Base-by-base conservation (phyloP, 169 alveolate genomes). In the Plasmodium gallinaceum region DNA sequence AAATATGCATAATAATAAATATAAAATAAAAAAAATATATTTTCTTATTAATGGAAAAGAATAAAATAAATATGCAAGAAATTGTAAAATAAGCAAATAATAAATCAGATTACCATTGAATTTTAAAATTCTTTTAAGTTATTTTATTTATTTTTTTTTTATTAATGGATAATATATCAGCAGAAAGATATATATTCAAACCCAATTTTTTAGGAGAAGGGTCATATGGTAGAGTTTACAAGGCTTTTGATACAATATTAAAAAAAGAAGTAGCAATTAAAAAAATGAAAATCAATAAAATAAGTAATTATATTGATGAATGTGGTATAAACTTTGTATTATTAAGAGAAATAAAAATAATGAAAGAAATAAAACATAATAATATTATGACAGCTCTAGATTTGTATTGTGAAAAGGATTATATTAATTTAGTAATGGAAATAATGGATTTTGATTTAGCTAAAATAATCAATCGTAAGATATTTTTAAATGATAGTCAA, bases 211-310 rank as follows among this genome's bases (percentile, higher is more conserved):
- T 98, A 22, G 99, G 99, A 10, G 99, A 98, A 88, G 99, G 99
- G 48, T 97, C 99, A 24, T 98, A 98, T 90, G 99, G 99, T 46
- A 98, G 97, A 42, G 99, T 98, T 26, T 96, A 96, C 71, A 96
- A 96, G 87, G 98, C 98, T 16, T 95, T 92, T 88, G 99, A 97
- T 88, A 96, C 64, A 37, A 39, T 37, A 12, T 73, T 64, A 68
- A 68, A 73, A 62, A 94, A 94, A 74, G 90, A 89, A 58, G 98
- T 97, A 0, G 99, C 99, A 14, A 95, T 98, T 6, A 98, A 98
- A 93, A 98, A 98, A 93, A 98, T 94, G 90, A 97, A 94, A 73
- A 95, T 95, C 48, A 76, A 70, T 65, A 88, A 92, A 68, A 91
- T 88, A 22, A 93, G 94, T 37, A 93, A 90, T 80, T 61, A 80